Evolutionary conservation across 495 filamentous ascomycete species (phyloP), one percentile per base, ranked within the genome.

Genomic region (Daldinia bambusicola): DNA sequence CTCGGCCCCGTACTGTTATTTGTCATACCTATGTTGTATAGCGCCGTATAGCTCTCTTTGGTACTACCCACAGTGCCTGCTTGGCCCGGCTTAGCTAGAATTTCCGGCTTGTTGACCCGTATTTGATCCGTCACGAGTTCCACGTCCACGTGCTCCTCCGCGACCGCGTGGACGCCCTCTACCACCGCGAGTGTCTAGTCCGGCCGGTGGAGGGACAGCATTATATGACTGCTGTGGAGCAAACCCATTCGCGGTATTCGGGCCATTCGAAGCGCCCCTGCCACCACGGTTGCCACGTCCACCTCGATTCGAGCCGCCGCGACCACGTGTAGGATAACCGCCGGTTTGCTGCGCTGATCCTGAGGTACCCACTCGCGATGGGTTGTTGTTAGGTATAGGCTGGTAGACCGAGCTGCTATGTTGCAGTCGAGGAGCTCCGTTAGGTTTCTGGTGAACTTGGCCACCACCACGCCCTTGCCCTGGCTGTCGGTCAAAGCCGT

Each of bases 161-260:
- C 81, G 75, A 22, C 77, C 76, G 43, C 78, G 76, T 30, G 80
- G 76, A 48, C 87, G 82, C 26, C 88, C 81, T 7, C 89, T 81
- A 14, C 89, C 81, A 52, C 89, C 82, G 57, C 80, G 78, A 13
- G 78, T 56, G 67, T 94, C 87, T 36, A 95, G 70, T 38, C 69
- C 86, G 31, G 91, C 78, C 0, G 95, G 95, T 5, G 95, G 95
- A 4, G 95, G 93, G 8, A 95, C 92, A 57, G 88, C 88, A 37
- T 84, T 83, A 74, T 95, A 97, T 61, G 79, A 83, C 71, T 88
- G 84, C 30, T 87, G 86, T 30, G 41, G 0, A 34, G 51, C 66
- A n/a, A 78, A 88, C 22, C 20, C 67, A 64, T 14, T 56, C 56
- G 22, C 59, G 30, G 37, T 45, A 61, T 22, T 61, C 51, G 67